These are phyloP conservation scores for Boletus bicolor DNA, from an alignment of 768 basidiomycete species.

Conservation along the genomic window DNA sequence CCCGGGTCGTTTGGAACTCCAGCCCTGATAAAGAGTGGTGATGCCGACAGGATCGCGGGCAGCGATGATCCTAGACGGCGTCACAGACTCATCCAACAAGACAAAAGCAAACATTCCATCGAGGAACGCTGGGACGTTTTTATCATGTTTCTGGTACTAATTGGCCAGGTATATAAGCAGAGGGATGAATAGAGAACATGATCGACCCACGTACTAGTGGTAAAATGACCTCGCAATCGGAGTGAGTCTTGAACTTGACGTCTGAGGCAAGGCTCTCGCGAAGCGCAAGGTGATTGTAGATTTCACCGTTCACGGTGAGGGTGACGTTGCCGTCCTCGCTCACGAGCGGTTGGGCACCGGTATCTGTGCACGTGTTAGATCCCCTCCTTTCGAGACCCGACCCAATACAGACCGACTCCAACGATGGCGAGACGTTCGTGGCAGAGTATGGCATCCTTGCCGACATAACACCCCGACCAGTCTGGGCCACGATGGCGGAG, in stretches of 20 bases:
- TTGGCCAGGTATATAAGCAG: background rate
- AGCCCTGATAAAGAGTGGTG: constrained; percentile 98
- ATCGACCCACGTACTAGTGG: constrained; percentile 61
- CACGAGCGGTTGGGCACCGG: constrained; percentile 91
- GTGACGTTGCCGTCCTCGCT: constrained; percentile 81
- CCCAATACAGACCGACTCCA: constrained; percentile 74
- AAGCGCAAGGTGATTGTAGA: constrained; percentile 92
- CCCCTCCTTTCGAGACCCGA: background rate
- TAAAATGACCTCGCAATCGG: constrained; percentile 96
- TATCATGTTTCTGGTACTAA: constrained; percentile 83
- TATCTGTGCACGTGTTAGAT: constrained; percentile 51
- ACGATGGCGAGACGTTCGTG: constrained; percentile 98
- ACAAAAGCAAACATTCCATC: constrained; percentile 99
- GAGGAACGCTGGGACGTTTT: constrained; percentile 70
- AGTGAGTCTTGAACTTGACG: constrained; percentile 92
- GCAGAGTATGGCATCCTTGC: constrained; percentile 75
- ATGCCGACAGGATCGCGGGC: constrained; percentile 97
- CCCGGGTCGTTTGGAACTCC: constrained; percentile 79
- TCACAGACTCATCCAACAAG: constrained; percentile 87
- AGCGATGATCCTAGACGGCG: constrained; percentile 88
- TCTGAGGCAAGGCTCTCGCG: constrained; percentile 60
- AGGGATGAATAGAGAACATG: background rate
- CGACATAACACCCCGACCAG: constrained; percentile 96
- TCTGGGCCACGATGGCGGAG: constrained; percentile 95
- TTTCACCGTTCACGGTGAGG: constrained; percentile 97